phyloP scores from a whole-genome alignment of 345 rosid species.

The Diplotaxis tenuifolia region DNA sequence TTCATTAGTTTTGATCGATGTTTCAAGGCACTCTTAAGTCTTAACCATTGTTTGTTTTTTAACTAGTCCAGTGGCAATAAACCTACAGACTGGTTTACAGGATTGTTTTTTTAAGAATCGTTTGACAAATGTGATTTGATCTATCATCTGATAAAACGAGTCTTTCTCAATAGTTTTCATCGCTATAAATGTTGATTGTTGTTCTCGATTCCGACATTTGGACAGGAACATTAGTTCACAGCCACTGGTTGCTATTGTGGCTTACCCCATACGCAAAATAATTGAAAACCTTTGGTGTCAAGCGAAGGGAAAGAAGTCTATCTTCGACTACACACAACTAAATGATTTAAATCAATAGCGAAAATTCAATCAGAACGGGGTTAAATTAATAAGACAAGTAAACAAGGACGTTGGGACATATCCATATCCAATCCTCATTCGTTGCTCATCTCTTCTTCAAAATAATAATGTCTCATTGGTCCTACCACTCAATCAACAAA shows the following conservation, averaged over 20 bases:
- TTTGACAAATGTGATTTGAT: not conserved
- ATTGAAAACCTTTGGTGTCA: not conserved
- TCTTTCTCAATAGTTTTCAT: constrained; percentile 18
- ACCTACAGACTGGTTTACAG: not conserved
- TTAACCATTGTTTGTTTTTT: too few relatives aligned
- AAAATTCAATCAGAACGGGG: too few relatives aligned
- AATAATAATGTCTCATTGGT: constrained; percentile 7
- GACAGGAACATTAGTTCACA: not conserved
- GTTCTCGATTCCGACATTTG: not conserved
- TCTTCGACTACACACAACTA: too few relatives aligned
- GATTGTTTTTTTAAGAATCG: not conserved
- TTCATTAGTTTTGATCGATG: not conserved
- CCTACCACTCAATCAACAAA: not conserved
- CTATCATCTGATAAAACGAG: constrained; percentile 4
- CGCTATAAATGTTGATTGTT: constrained; percentile 7
- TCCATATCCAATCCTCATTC: not conserved
- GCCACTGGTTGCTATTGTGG: not conserved
- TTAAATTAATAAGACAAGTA: not conserved
- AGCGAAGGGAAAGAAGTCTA: not conserved
- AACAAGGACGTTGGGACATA: constrained; percentile 14
- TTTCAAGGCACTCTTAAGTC: not conserved
- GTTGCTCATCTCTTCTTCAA: not conserved
- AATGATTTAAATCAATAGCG: too few relatives aligned
- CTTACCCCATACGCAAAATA: not conserved
- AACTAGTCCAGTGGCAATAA: not conserved